Evolutionary conservation across 805 yeast species (phyloP), one percentile per base, ranked within the genome.

Genomic region (Wickerhamiella dianesei): DNA sequence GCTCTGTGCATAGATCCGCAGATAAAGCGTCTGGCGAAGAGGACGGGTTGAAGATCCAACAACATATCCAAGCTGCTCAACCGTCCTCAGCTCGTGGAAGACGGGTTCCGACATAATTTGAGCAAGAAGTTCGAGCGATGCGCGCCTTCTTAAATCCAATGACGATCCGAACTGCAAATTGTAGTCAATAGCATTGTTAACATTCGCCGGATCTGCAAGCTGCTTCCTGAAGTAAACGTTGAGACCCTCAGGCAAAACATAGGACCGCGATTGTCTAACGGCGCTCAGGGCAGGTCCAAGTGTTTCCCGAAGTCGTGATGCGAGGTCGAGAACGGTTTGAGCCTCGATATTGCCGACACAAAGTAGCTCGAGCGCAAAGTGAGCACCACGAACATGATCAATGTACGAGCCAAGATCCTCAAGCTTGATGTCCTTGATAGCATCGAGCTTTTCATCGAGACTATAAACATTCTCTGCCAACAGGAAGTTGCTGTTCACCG

Each of bases 51-150:
- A 83, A 40, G 92, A 78, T 59, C 85, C 86, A 0, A 89, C 98
- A 52, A 89, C 87, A 58, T 89, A 89, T 2, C 98, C 98, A 29
- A 89, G 71, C 63, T 92, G 97, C 65, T 89, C 97, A 56, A 85
- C 81, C 4, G 98, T 89, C 64, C 98, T 75, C 48, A 89, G 71
- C 52, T 82, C 82, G 59, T 85, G 80, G 64, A 89, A 92, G 48
- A 89, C 82, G 3, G 96, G 96, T 60, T 89, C 96, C 54, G 75
- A 77, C 44, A 82, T 68, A 52, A 87, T 73, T 51, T 83, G 89
- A 0, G 82, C 75, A 42, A 85, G 64, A 45, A 89, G 64, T 44
- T 80, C 85, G 12, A 82, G 71, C 46, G 74, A 58, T 0, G 79
- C 73, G 41, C 77, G 65, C 25, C 60, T 55, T 4, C 63, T 55